phyloP scores from a whole-genome alignment of 768 basidiomycete species.

The Cubamyces sp. region DNA sequence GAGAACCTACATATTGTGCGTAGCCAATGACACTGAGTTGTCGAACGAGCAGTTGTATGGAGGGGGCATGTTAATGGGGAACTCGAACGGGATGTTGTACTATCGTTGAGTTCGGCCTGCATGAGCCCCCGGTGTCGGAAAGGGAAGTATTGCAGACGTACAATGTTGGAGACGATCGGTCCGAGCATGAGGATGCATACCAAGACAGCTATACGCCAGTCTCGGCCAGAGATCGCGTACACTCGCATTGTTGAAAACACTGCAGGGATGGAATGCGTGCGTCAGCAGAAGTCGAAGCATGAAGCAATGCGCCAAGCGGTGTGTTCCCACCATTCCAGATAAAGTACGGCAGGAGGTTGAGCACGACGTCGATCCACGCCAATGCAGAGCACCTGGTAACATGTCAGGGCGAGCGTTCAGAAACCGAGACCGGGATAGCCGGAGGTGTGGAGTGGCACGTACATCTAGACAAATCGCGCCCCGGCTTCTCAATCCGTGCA shows the following conservation, averaged over 20 bases:
- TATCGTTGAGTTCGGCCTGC: no score
- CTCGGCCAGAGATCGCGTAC: conserved; percentile 16
- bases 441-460: no score
- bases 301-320: no score
- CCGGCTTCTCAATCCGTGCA: not conserved
- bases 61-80: conserved; percentile 5
- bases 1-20: not conserved
- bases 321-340: conserved; percentile 2
- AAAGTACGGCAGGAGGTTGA: conserved; percentile 10
- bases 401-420: no score
- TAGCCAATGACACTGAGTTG: not conserved
- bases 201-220: not conserved
- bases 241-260: conserved; percentile 19
- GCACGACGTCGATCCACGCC: conserved; percentile 5
- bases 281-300: no score
- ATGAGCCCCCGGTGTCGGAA: not conserved
- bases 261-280: not conserved
- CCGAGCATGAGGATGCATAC: conserved; percentile 7
- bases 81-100: conserved; percentile 1
- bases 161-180: conserved; percentile 7
- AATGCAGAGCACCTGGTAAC: not conserved
- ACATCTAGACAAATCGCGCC: not conserved
- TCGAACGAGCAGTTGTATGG: conserved; percentile 2
- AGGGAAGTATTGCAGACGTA: no score
- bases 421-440: no score